Base-by-base conservation (phyloP, 1,139 yeast species). In the Lodderomyces beijingensis region DNA sequence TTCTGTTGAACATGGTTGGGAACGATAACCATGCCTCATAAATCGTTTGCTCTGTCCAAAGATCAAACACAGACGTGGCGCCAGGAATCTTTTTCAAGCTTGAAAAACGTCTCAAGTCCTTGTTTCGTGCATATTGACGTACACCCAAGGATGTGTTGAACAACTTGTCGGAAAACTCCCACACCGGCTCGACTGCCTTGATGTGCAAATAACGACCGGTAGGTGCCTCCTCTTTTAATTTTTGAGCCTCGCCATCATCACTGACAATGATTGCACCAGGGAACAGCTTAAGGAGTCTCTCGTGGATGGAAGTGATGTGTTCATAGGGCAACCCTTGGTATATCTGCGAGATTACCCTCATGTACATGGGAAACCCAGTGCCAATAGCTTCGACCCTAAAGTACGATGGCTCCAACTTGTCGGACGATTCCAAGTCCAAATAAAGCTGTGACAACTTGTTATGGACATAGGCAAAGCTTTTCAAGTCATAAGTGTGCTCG, bases 241-340 rank as follows among this genome's bases (percentile, higher is more conserved):
- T 58, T 35, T 60, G 65, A 2, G 82, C 83, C 43, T 80, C 83
- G n/a, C 65, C 65, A 50, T 82, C 89, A 41, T 74, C 77, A 30
- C 77, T 64, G 19, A 86, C 66, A 39, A 86, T 77, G 38, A 81
- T 73, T 1, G 95, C 87, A 33, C 95, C 95, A 16, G 93, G 94
- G 54, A 85, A 85, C 30, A 84, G 60, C 50, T 79, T 74, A 47
- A 80, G 70, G 42, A 87, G 62, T 46, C 95, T 69, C 48, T 81
- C 87, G 47, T 84, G 89, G 52, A 87, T 82, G 2, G 93, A 79
- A 4, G 88, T 80, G 36, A 87, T 79, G 54, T 85, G 93, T 52
- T 87, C 96, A 59, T 85, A 87, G 17, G 95, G 89, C 34, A 79
- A 66, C 10, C 95, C 95, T 59, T 87, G 95, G 52, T 81, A 85